Evolutionary conservation across 768 basidiomycete species (phyloP), one percentile per base, ranked within the genome.

Genomic region (Ramaria sp.): DNA sequence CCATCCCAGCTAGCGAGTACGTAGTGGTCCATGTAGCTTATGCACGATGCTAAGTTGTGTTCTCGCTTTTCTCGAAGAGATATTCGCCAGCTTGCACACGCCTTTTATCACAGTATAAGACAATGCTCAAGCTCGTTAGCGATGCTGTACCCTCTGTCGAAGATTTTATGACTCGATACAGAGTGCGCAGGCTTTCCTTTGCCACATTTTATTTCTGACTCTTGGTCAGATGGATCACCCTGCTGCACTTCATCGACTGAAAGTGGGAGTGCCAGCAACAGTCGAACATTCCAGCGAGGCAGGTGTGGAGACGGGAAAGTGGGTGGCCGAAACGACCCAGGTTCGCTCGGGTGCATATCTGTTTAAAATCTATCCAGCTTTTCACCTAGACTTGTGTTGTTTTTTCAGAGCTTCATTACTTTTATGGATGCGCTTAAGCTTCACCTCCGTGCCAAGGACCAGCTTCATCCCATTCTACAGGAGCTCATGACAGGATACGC

Each of bases 371-470:
- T n/a, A 17, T 39, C 1, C 24, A n/a, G n/a, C n/a, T n/a, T n/a
- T n/a, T n/a, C n/a, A 19, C 39, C 15, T 20, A 9, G 19, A 30
- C 24, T 52, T 55, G 22, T 15, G 46, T 41, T 24, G 22, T 41
- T 43, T 41, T n/a, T 57, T 0, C 63, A 97, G 92, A 88, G 84
- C 68, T 99, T 98, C 61, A 98, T 99, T 62, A 98, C 95, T 0
- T 94, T 98, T 62, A 96, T 98, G 91, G 96, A 99, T 63, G 95
- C 93, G 0, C 76, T 98, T 27, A 94, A 93, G 66, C 76, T 98
- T 51, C 83, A 87, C 10, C 73, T 97, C 63, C 81, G 92, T n/a
- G 95, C 96, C 3, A 99, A 97, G 68, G 96, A 98, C 65, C 92
- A 96, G 64, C 76, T 99, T 2, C 94, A 98, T 68, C 93, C 94